Evolutionary conservation across 805 yeast genomes (phyloP).

Genomic region (Suhomyces prunicola): DNA sequence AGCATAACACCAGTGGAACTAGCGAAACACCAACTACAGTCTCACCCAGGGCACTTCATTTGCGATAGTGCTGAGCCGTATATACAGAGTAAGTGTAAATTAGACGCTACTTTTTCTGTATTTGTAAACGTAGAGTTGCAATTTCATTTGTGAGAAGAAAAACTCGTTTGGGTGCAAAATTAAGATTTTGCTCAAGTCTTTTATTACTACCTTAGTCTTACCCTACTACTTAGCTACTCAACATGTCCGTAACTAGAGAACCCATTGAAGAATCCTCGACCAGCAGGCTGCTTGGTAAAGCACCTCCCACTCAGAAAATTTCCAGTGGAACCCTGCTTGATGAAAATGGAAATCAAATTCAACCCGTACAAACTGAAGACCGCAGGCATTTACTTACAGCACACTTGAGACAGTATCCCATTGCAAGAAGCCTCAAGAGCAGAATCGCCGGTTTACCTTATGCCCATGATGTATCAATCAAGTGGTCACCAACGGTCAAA

Average conservation of each 20-base stretch:
- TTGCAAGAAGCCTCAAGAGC: neutral
- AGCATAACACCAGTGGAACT: neutral
- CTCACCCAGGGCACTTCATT: neutral
- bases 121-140: neutral
- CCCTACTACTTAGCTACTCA: neutral
- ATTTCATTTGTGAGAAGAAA: neutral
- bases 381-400: neutral
- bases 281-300: neutral
- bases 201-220: neutral
- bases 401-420: constrained; percentile 8
- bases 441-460: neutral
- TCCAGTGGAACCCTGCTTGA: neutral
- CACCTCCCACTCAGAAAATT: neutral
- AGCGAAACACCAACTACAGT: neutral
- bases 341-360: neutral
- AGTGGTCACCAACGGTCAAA: neutral
- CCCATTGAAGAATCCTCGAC: neutral
- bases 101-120: neutral
- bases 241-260: neutral
- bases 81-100: neutral
- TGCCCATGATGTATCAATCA: neutral
- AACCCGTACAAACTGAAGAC: neutral
- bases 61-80: neutral
- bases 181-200: neutral
- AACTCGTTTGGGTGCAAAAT: neutral